Conservation (phyloP, 768 basidiomycete species). For the Phallus indusiatus region DNA sequence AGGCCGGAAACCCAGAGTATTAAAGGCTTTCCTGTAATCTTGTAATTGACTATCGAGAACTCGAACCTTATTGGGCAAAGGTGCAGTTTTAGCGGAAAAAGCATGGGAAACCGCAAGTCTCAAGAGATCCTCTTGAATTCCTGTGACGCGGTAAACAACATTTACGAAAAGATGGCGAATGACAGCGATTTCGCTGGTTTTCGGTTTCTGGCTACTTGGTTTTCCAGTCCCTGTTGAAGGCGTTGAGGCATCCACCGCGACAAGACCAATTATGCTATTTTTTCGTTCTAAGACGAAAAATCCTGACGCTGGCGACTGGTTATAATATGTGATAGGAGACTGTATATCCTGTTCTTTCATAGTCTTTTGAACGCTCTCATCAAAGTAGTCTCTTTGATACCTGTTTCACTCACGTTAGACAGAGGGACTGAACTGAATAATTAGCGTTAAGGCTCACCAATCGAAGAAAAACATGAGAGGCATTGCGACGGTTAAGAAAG, state of each 20-base stretch:
- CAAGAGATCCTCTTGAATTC: slow-evolving; percentile 58
- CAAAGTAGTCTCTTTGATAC: slow-evolving; percentile 63
- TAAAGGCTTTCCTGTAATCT: slow-evolving; percentile 39
- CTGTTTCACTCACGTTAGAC: slow-evolving; percentile 16
- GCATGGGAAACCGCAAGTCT: slow-evolving; percentile 46
- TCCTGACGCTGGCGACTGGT: slow-evolving; percentile 51
- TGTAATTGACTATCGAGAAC: slow-evolving; percentile 21
- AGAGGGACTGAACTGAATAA: background rate
- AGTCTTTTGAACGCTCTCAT: slow-evolving; percentile 39
- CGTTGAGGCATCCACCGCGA: slow-evolving; percentile 55
- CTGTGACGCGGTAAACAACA: slow-evolving; percentile 45
- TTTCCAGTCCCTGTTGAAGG: slow-evolving; percentile 30
- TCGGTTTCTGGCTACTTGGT: slow-evolving; percentile 18
- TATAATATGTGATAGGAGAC: slow-evolving; percentile 46
- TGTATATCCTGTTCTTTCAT: slow-evolving; percentile 49
- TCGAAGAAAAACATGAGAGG: slow-evolving; percentile 60
- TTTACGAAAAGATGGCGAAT: slow-evolving; percentile 74
- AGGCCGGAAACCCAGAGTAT: slow-evolving; percentile 37
- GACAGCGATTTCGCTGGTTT: slow-evolving; percentile 29
- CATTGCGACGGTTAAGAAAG: slow-evolving; percentile 52
- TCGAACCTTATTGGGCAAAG: background rate
- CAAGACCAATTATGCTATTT: slow-evolving; percentile 50
- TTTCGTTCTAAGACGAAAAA: slow-evolving; percentile 62
- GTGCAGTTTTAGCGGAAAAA: slow-evolving; percentile 43
- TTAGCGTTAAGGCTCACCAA: slow-evolving; percentile 38